phyloP scores from a whole-genome alignment of 495 filamentous ascomycete species.

The Physcia stellaris region DNA sequence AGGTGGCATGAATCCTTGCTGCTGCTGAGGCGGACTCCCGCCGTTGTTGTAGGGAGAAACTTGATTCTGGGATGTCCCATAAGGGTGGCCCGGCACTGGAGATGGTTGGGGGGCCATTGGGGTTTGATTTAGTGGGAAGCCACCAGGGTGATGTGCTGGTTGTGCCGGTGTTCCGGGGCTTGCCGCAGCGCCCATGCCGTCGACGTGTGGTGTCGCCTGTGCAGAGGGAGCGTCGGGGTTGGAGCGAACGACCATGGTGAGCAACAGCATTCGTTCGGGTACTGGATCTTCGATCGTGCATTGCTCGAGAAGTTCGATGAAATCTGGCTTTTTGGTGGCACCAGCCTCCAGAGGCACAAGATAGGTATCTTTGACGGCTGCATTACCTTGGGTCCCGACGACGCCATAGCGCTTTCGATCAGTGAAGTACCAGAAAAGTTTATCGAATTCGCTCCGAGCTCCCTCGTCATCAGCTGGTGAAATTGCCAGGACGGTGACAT shows the following conservation, averaged over 20 bases:
- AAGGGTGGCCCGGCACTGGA: no score
- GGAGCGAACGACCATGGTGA: constrained; percentile 60
- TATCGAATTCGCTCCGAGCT: constrained; percentile 43
- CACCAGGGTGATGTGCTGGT: constrained; percentile 6
- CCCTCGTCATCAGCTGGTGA: constrained; percentile 38
- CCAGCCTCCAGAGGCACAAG: constrained; percentile 60
- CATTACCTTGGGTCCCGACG: constrained; percentile 49
- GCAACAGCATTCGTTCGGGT: constrained; percentile 56
- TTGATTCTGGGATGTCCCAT: no score
- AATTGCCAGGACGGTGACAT: constrained; percentile 57
- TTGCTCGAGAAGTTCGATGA: constrained; percentile 63
- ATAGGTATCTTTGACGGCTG: constrained; percentile 65
- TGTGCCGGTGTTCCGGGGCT: constrained; percentile 27
- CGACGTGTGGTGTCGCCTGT: constrained; percentile 30
- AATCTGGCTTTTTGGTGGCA: constrained; percentile 45
- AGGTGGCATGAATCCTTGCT: constrained; percentile 12
- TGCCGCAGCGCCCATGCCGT: constrained; percentile 21
- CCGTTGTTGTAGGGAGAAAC: no score
- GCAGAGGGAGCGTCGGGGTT: constrained; percentile 33
- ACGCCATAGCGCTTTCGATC: constrained; percentile 70
- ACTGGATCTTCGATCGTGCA: constrained; percentile 53
- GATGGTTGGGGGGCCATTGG: constrained; percentile 8
- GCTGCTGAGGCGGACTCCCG: constrained; percentile 10
- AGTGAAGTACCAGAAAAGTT: constrained; percentile 66
- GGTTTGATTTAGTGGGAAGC: constrained; percentile 11